Percentiles rank a stretch among this genome's conserved stretches.
phyloP scores from a whole-genome alignment of 305 asterid species.

The Withania somnifera region DNA sequence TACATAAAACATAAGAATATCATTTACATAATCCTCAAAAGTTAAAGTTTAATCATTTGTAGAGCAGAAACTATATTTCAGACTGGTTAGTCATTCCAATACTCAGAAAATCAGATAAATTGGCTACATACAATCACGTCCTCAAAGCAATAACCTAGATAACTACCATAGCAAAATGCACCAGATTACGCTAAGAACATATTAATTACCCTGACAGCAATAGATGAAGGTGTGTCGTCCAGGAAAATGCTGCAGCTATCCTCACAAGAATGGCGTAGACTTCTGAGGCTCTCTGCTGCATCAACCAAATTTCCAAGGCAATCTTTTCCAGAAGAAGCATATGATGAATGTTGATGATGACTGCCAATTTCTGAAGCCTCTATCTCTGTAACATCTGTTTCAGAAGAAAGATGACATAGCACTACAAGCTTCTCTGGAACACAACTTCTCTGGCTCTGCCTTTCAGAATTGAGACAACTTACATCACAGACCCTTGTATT shows the following conservation, averaged over 20 bases:
- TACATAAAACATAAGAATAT: background rate
- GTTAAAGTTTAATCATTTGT: background rate
- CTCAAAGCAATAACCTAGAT: background rate
- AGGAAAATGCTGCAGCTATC: background rate
- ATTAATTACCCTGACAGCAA: constrained; percentile 7
- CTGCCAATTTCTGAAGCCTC: constrained; percentile 5
- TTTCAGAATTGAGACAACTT: background rate
- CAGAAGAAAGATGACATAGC: constrained; percentile 4
- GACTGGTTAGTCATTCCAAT: background rate
- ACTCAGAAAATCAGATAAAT: background rate
- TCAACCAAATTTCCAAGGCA: constrained; percentile 4
- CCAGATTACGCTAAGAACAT: background rate
- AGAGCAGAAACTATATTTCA: background rate
- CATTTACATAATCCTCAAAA: background rate
- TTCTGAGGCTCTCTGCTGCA: constrained; percentile 2
- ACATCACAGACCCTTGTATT: constrained; percentile 4
- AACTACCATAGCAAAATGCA: background rate
- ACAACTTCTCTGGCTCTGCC: background rate
- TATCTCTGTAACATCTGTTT: constrained; percentile 1
- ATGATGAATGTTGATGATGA: constrained; percentile 6
- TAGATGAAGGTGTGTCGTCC: constrained; percentile 6
- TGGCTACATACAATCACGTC: background rate
- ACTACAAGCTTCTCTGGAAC: background rate
- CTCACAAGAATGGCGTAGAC: background rate
- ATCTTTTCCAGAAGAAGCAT: constrained; percentile 3